phyloP scores from a whole-genome alignment of 1,139 yeast genomes.

The Kodamaea arcana region DNA sequence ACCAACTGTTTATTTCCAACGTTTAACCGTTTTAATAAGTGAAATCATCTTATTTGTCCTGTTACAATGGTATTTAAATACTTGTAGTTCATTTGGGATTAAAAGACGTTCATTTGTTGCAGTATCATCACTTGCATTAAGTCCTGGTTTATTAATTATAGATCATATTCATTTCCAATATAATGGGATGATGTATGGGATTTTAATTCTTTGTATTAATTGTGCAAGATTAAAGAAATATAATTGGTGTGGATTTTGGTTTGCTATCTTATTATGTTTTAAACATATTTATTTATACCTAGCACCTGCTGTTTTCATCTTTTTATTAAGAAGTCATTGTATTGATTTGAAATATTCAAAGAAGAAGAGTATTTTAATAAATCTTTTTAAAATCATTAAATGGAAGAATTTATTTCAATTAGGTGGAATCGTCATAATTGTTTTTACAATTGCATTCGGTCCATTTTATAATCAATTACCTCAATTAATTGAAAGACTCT shows the following conservation, averaged over 20 bases:
- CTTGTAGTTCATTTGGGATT: constrained; percentile 29
- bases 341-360: constrained; percentile 39
- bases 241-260: constrained; percentile 66
- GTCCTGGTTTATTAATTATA: constrained; percentile 84
- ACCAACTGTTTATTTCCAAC: constrained; percentile 78
- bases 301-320: constrained; percentile 92
- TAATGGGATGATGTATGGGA: constrained; percentile 88
- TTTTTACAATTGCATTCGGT: constrained; percentile 68
- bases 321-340: constrained; percentile 68
- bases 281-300: constrained; percentile 89
- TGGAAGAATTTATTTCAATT: constrained; percentile 61
- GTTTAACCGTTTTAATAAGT: constrained; percentile 72
- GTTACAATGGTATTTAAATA: constrained; percentile 66
- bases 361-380: constrained; percentile 19
- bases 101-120: constrained; percentile 61
- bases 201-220: constrained; percentile 68
- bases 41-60: constrained; percentile 71
- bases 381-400: constrained; percentile 38
- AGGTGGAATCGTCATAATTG: constrained; percentile 59
- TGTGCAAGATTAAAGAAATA: constrained; percentile 59
- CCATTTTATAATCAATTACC: constrained; percentile 74
- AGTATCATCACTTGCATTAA: constrained; percentile 76
- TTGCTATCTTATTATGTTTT: constrained; percentile 78
- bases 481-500: constrained; percentile 63
- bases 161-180: constrained; percentile 96